phyloP scores from a whole-genome alignment of 495 filamentous ascomycete species.

The Penicillium manginii region DNA sequence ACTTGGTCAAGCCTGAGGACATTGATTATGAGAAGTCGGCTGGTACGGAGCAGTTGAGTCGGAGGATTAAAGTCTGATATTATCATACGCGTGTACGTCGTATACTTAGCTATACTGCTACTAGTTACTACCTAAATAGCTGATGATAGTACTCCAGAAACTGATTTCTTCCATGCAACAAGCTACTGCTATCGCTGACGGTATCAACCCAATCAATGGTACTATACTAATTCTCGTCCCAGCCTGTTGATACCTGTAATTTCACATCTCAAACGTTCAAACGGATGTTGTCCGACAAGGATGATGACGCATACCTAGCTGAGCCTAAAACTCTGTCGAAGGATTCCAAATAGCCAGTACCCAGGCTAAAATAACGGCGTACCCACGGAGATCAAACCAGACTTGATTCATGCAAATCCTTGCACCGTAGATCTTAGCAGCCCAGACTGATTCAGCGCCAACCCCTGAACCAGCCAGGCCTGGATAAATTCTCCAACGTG shows the following conservation, averaged over 20 bases:
- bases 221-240: not conserved
- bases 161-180: no score
- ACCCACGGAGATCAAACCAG: not conserved
- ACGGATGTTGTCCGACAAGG: not conserved
- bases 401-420: not conserved
- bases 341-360: not conserved
- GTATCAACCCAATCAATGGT: no score
- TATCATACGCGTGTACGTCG: not conserved
- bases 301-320: not conserved
- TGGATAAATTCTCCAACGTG: not conserved
- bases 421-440: not conserved
- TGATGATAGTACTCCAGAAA: no score
- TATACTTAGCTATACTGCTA: no score
- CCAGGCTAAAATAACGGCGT: not conserved
- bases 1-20: conserved; percentile 24
- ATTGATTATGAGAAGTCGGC: conserved; percentile 43
- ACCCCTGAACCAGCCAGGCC: no score
- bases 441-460: no score
- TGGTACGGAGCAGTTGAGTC: conserved; percentile 46
- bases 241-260: not conserved
- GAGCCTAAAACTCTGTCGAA: not conserved
- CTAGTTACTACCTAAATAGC: no score
- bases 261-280: not conserved
- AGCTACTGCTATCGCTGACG: no score
- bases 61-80: conserved; percentile 35